Percentiles rank a stretch among this genome's conserved stretches.
Conservation (phyloP, 1,284 basidiomycete species). For the Ceratobasidium sp. region DNA sequence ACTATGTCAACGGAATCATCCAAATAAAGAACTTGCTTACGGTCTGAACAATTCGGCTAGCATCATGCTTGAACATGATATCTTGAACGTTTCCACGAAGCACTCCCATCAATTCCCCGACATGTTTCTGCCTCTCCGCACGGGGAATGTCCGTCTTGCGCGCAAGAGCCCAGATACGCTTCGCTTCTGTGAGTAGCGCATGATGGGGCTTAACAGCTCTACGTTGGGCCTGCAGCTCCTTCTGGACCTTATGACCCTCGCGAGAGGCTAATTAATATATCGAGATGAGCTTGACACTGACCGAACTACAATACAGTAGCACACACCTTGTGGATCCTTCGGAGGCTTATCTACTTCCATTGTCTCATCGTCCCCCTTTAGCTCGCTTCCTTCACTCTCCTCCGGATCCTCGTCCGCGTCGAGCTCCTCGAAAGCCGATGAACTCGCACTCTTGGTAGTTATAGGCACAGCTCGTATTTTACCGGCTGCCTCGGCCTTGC, state of each 20-base stretch:
- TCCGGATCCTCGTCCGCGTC: constrained; percentile 27
- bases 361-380: not conserved
- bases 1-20: not conserved
- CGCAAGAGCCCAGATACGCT: constrained; percentile 84
- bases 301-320: no score
- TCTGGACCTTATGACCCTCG: constrained; percentile 78
- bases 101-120: constrained; percentile 77
- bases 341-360: constrained; percentile 6
- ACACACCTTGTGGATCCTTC: constrained; percentile 41
- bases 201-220: constrained; percentile 84
- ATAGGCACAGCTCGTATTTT: constrained; percentile 46
- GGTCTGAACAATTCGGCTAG: constrained; percentile 88
- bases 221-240: constrained; percentile 72
- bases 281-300: not conserved
- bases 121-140: constrained; percentile 79
- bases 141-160: constrained; percentile 78
- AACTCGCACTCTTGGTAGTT: constrained; percentile 43
- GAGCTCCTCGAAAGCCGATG: constrained; percentile 29
- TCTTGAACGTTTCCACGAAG: constrained; percentile 85
- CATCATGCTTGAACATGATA: constrained; percentile 90
- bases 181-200: constrained; percentile 77
- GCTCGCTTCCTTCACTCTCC: constrained; percentile 3
- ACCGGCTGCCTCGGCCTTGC: not conserved
- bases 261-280: constrained; percentile 61
- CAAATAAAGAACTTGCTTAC: constrained; percentile 53